A percentile compares a stretch with the other conserved stretches of the same genome.
Evolutionary conservation across 2,329 filamentous ascomycete genomes (phyloP).

Genomic region (Aureobasidium sp.): DNA sequence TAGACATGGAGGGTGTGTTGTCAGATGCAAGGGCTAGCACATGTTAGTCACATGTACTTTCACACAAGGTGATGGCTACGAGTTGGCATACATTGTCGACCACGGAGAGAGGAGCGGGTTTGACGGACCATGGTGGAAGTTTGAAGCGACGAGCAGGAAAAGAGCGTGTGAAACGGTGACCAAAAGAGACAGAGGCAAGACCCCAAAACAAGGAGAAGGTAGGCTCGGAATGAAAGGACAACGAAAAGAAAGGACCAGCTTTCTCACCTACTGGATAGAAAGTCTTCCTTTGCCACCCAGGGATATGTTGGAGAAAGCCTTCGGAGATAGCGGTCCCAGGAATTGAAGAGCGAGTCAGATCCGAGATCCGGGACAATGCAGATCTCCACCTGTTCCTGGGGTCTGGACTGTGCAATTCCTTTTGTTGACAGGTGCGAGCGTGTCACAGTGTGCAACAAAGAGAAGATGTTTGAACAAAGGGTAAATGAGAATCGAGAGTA

Average conservation of each 20-base stretch:
- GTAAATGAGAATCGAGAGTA: not conserved
- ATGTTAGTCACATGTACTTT: constrained; percentile 1
- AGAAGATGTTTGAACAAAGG: not conserved
- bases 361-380: constrained; percentile 9
- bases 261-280: not conserved
- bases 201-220: not conserved
- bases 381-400: constrained; percentile 8
- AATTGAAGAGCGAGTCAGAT: not conserved
- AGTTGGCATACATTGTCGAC: not conserved
- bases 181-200: not conserved
- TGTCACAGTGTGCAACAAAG: constrained; percentile 7
- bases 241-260: constrained; percentile 3
- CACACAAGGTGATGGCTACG: not conserved
- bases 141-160: not conserved
- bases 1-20: not conserved
- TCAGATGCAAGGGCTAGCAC: not conserved
- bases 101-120: constrained; percentile 12
- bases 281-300: not conserved
- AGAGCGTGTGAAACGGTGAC: not conserved
- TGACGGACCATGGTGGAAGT: constrained; percentile 3
- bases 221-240: not conserved
- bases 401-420: not conserved
- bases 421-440: constrained; percentile 10
- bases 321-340: not conserved
- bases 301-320: not conserved